phyloP scores from a whole-genome alignment of 2,329 filamentous ascomycete species.

The Pseudocercospora cruenta region DNA sequence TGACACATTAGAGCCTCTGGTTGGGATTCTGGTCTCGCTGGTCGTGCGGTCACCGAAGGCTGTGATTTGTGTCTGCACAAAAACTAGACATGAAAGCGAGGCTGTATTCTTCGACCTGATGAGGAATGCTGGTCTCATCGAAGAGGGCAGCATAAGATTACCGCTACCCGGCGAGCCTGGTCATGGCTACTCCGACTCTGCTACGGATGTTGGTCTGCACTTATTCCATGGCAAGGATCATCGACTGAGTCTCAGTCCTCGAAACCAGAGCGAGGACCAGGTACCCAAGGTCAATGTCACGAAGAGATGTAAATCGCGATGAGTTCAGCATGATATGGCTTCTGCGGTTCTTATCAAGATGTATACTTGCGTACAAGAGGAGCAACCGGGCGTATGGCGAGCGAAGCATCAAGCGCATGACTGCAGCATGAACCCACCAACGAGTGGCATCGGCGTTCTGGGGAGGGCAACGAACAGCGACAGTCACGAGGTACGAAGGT shows the following conservation, averaged over 20 bases:
- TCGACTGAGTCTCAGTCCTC: conserved; percentile 36
- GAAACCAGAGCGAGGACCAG: conserved; percentile 34
- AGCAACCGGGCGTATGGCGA: neutral
- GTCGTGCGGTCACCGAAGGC: conserved; percentile 53
- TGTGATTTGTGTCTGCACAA: conserved; percentile 64
- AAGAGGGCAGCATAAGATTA: conserved; percentile 35
- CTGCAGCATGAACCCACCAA: neutral
- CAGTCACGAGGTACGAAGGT: neutral
- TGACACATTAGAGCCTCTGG: conserved; percentile 66
- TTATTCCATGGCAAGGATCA: conserved; percentile 39
- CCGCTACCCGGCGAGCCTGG: conserved; percentile 40
- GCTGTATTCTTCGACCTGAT: conserved; percentile 68
- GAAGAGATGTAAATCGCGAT: conserved; percentile 25
- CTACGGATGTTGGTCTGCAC: conserved; percentile 41
- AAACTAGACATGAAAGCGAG: conserved; percentile 69
- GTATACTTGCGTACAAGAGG: neutral
- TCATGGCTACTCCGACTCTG: conserved; percentile 41
- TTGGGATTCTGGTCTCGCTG: conserved; percentile 59
- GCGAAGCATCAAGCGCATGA: neutral
- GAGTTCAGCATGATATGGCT: neutral
- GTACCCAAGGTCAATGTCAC: conserved; percentile 26
- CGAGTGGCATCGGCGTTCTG: neutral
- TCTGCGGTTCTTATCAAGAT: neutral
- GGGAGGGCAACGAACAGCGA: neutral
- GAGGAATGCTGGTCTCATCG: conserved; percentile 36